Percentiles rank a stretch among this genome's conserved stretches.
Evolutionary conservation across 2,329 filamentous ascomycete species (phyloP).

Genomic region (Fonsecaea nubica): DNA sequence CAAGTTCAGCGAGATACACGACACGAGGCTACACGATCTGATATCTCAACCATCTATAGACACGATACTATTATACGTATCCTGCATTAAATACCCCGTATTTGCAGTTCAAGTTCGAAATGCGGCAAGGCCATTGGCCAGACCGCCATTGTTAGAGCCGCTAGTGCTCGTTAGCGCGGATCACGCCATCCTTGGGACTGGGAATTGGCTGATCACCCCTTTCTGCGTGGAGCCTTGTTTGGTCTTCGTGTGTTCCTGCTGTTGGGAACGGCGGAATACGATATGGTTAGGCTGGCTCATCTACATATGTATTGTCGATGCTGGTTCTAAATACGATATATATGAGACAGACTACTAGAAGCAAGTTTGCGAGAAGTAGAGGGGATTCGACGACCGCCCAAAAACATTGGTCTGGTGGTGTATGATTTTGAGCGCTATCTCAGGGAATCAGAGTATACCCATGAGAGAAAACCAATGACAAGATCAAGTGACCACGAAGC

Average conservation of each 20-base stretch:
- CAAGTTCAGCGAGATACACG: not conserved
- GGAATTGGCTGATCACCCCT: not conserved
- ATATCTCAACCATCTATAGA: too few species aligned
- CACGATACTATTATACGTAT: not conserved
- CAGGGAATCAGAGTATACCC: too few species aligned
- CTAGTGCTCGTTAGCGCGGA: conserved; percentile 5
- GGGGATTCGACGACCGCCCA: too few species aligned
- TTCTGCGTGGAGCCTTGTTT: not conserved
- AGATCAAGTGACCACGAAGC: too few species aligned
- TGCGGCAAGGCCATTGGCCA: not conserved
- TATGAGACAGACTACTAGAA: too few species aligned
- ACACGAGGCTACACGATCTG: not conserved
- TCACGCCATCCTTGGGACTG: not conserved
- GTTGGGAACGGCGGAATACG: not conserved
- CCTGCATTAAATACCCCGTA: not conserved
- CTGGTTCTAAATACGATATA: too few species aligned
- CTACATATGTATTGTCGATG: too few species aligned
- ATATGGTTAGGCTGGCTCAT: too few species aligned
- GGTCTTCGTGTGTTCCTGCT: not conserved
- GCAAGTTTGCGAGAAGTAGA: too few species aligned
- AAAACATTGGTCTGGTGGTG: too few species aligned
- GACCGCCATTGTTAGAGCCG: not conserved
- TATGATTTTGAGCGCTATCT: too few species aligned
- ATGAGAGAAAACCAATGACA: too few species aligned
- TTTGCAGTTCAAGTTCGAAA: not conserved